A percentile compares a stretch with the other conserved stretches of the same genome.
Conservation (phyloP, 1,139 yeast species). For the Arxiozyma bovina region DNA sequence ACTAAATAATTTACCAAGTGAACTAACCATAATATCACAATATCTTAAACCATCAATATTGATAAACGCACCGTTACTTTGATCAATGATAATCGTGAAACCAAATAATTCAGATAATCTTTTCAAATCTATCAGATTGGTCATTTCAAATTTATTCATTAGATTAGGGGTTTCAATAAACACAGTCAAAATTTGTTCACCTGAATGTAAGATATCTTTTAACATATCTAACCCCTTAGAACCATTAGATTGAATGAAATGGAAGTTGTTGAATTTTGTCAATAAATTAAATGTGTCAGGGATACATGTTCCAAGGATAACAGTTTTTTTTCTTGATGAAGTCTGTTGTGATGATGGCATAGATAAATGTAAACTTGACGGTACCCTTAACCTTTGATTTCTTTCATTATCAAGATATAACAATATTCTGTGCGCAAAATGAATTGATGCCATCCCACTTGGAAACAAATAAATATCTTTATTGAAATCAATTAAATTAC, state of each 20-base stretch:
- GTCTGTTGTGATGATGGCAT: neutral
- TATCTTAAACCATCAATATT: slow-evolving; percentile 75
- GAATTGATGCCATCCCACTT: slow-evolving; percentile 89
- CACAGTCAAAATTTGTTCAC: slow-evolving; percentile 56
- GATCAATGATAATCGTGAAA: slow-evolving; percentile 81
- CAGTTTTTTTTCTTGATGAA: slow-evolving; percentile 46
- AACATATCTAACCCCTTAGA: slow-evolving; percentile 58
- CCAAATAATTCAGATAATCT: slow-evolving; percentile 57
- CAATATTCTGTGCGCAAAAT: slow-evolving; percentile 66
- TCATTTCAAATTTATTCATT: slow-evolving; percentile 69
- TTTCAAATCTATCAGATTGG: slow-evolving; percentile 58
- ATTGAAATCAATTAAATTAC: slow-evolving; percentile 7
- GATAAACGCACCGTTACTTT: slow-evolving; percentile 84
- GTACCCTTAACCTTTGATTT: slow-evolving; percentile 20
- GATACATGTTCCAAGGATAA: slow-evolving; percentile 91
- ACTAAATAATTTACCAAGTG: slow-evolving; percentile 84
- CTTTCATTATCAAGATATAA: slow-evolving; percentile 34
- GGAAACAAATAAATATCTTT: slow-evolving; percentile 75
- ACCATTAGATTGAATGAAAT: slow-evolving; percentile 79
- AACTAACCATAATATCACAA: slow-evolving; percentile 78
- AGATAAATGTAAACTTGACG: slow-evolving; percentile 4
- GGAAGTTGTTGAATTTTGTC: slow-evolving; percentile 80
- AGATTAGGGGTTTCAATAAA: slow-evolving; percentile 94
- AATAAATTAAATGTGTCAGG: slow-evolving; percentile 84
- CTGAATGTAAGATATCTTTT: slow-evolving; percentile 50